Evolutionary conservation across 768 basidiomycete genomes (phyloP).

Genomic region (Phaeotremella skinneri): DNA sequence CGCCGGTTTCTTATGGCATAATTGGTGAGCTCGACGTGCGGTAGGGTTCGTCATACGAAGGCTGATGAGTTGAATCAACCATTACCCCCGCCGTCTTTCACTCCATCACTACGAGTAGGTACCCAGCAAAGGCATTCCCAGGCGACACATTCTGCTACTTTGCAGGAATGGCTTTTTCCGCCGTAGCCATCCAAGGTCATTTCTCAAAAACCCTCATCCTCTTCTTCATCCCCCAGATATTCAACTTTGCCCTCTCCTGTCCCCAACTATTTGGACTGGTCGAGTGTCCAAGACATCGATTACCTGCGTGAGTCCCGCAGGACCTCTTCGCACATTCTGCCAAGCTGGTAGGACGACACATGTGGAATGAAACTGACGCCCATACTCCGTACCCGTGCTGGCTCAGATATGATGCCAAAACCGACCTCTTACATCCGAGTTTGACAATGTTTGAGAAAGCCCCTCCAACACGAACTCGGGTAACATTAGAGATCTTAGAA

Average conservation of each 20-base stretch:
- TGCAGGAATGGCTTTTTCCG: constrained; percentile 97
- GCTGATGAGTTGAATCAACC: neutral
- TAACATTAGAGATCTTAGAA: constrained; percentile 63
- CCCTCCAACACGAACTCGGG: constrained; percentile 59
- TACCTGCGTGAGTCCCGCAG: constrained; percentile 67
- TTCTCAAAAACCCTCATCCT: constrained; percentile 93
- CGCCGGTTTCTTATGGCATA: constrained; percentile 85
- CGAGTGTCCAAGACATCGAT: constrained; percentile 87
- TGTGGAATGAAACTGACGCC: neutral
- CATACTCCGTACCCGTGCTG: neutral
- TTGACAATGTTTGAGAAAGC: constrained; percentile 62
- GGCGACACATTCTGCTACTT: constrained; percentile 98
- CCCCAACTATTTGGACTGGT: constrained; percentile 94
- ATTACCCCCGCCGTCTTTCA: neutral
- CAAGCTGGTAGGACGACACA: neutral
- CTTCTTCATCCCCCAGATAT: constrained; percentile 96
- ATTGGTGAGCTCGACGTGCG: constrained; percentile 65
- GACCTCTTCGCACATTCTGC: neutral
- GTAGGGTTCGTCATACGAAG: neutral
- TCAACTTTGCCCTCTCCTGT: constrained; percentile 92
- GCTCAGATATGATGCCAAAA: constrained; percentile 69
- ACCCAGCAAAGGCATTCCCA: constrained; percentile 89
- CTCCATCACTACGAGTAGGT: constrained; percentile 60
- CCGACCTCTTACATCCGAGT: constrained; percentile 76
- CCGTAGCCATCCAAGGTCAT: constrained; percentile 94